Evolutionary conservation across 108 stramenopile species (phyloP).

Genomic region (Skeletonema costatum): DNA sequence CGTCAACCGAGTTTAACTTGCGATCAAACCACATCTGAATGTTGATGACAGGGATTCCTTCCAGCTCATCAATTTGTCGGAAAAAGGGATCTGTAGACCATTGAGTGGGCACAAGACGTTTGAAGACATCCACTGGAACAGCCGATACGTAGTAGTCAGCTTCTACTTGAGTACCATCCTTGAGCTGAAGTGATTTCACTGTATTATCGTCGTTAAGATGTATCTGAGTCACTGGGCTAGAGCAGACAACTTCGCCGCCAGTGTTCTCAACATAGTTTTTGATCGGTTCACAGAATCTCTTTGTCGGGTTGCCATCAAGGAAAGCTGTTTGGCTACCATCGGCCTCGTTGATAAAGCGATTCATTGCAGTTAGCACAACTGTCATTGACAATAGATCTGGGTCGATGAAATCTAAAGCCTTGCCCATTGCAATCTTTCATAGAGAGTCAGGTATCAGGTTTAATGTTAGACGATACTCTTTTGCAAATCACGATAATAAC

Average conservation of each 20-base stretch:
- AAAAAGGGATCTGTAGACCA: slow-evolving; percentile 96
- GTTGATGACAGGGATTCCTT: slow-evolving; percentile 97
- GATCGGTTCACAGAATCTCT: slow-evolving; percentile 91
- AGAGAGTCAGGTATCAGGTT: too few relatives aligned
- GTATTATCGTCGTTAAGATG: slow-evolving; percentile 83
- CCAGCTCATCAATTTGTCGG: slow-evolving; percentile 93
- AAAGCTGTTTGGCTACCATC: slow-evolving; percentile 97
- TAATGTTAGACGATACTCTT: slow-evolving; percentile 20
- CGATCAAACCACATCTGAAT: slow-evolving; percentile 98
- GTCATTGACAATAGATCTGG: slow-evolving; percentile 97
- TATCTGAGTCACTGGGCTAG: slow-evolving; percentile 87
- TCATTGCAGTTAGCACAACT: slow-evolving; percentile 95
- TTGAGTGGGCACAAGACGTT: slow-evolving; percentile 79
- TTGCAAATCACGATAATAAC: slow-evolving; percentile 18
- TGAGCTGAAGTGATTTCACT: slow-evolving; percentile 80
- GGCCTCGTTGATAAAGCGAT: slow-evolving; percentile 94
- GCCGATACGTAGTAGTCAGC: slow-evolving; percentile 96
- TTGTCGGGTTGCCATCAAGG: slow-evolving; percentile 94
- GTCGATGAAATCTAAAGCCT: slow-evolving; percentile 97
- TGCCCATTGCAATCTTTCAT: slow-evolving; percentile 89
- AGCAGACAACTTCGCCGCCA: slow-evolving; percentile 80
- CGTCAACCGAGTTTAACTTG: slow-evolving; percentile 93
- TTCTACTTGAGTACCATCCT: slow-evolving; percentile 82
- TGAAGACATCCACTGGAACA: slow-evolving; percentile 95
- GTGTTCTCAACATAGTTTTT: slow-evolving; percentile 72